Percentiles rank a stretch among this genome's conserved stretches.
These are phyloP conservation scores for Ophiostoma ips DNA, from an alignment of 2,329 filamentous ascomycete genomes.

Conservation along the genomic window DNA sequence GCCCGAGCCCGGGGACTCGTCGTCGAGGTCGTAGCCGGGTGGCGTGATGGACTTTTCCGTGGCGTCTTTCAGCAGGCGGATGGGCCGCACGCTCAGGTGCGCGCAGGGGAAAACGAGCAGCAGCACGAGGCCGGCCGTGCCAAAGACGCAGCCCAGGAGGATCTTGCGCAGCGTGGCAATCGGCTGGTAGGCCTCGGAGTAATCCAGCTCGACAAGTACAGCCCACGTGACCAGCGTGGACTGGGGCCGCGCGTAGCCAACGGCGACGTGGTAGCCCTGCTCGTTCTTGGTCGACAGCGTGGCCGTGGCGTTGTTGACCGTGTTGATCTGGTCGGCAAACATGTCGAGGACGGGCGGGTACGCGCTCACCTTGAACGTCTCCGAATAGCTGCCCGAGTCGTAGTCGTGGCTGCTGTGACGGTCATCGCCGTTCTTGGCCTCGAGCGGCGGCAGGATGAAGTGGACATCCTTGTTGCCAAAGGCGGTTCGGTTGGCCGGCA, in stretches of 20 bases:
- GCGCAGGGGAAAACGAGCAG: constrained; percentile 64
- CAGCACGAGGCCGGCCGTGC: constrained; percentile 59
- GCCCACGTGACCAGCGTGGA: constrained; percentile 67
- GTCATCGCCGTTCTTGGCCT: constrained; percentile 23
- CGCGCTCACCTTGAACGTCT: constrained; percentile 41
- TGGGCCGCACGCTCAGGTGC: constrained; percentile 69
- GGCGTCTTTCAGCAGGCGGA: constrained; percentile 59
- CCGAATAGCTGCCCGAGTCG: constrained; percentile 27
- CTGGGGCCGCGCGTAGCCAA: constrained; percentile 63
- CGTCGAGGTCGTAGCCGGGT: constrained; percentile 43
- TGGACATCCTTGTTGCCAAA: constrained; percentile 35
- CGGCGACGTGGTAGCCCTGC: constrained; percentile 51
- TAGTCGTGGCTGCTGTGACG: constrained; percentile 35
- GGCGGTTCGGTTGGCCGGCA: constrained; percentile 21
- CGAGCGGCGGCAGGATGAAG: constrained; percentile 45
- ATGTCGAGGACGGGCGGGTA: constrained; percentile 52
- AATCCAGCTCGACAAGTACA: constrained; percentile 63
- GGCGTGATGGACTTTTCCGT: constrained; percentile 61
- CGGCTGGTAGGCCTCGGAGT: constrained; percentile 59
- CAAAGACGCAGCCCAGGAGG: constrained; percentile 73
- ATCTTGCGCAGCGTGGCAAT: constrained; percentile 66
- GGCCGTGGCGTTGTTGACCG: constrained; percentile 54
- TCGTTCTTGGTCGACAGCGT: constrained; percentile 60
- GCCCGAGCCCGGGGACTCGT: constrained; percentile 29
- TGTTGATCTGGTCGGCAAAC: constrained; percentile 35